Percentiles rank a stretch among this genome's conserved stretches.
These are phyloP conservation scores for Jacaranda mimosifolia DNA, from an alignment of 257 asterid genomes.

Conservation along the genomic window DNA sequence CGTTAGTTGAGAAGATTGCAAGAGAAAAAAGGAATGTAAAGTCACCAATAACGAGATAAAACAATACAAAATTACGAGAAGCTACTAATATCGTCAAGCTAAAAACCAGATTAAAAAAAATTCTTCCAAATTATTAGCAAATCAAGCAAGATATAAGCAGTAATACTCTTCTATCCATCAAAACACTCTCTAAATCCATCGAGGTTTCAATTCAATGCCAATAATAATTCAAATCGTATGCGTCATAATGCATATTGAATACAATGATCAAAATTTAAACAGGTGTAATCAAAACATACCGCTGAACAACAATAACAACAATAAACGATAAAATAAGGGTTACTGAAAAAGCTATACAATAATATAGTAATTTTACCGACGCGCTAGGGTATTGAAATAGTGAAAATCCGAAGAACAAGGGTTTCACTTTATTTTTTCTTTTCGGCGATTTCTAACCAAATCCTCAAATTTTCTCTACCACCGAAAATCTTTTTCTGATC, in stretches of 20 bases:
- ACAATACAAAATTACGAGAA: background rate
- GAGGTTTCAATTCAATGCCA: background rate
- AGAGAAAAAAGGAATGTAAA: background rate
- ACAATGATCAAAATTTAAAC: background rate
- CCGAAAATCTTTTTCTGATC: constrained; percentile 18
- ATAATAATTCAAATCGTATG: background rate
- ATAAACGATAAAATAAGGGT: background rate
- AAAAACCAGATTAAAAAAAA: background rate
- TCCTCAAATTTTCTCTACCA: background rate
- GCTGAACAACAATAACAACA: background rate
- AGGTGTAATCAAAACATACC: background rate
- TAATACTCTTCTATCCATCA: background rate
- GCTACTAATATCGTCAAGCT: background rate
- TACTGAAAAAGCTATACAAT: background rate
- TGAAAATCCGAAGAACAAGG: background rate
- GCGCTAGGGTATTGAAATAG: constrained; percentile 40
- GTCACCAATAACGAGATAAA: too few relatives aligned
- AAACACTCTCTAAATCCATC: background rate
- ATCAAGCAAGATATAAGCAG: constrained; percentile 20
- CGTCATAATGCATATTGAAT: constrained; percentile 1
- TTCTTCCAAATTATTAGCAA: background rate
- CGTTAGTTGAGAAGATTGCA: background rate
- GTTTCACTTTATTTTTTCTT: constrained; percentile 8
- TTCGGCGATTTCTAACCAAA: constrained; percentile 4
- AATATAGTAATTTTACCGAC: constrained; percentile 23